These are phyloP conservation scores for Pontederia paniculata DNA, from an alignment of 176 grass and related monocot species.

Conservation along the genomic window DNA sequence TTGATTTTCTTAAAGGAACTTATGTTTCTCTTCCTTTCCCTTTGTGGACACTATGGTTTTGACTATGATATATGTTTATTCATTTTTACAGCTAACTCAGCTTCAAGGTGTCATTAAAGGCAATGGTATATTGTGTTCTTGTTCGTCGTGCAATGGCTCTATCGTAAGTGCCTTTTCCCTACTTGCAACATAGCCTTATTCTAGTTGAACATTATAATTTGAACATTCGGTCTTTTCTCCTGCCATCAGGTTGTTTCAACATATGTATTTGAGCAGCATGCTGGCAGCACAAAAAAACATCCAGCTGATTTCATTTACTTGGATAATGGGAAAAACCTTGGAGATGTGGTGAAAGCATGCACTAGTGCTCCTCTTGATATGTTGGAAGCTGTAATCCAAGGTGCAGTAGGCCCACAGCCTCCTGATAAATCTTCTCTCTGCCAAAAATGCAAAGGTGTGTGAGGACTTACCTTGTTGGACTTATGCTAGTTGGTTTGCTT, in stretches of 20 bases:
- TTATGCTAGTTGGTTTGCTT: neutral
- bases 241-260: constrained; percentile 41
- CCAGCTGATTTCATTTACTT: constrained; percentile 61
- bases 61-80: constrained; percentile 16
- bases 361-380: constrained; percentile 33
- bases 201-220: neutral
- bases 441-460: constrained; percentile 39
- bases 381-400: constrained; percentile 37
- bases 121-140: constrained; percentile 41
- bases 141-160: constrained; percentile 49
- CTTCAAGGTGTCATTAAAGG: constrained; percentile 50
- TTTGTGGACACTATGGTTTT: constrained; percentile 12
- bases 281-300: constrained; percentile 57
- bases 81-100: constrained; percentile 32
- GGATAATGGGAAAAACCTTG: constrained; percentile 53
- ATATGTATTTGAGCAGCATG: constrained; percentile 73
- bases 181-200: neutral
- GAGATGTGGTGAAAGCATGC: constrained; percentile 42
- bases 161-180: constrained; percentile 24
- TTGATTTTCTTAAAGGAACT: neutral
- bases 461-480: constrained; percentile 1
- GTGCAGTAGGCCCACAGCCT: constrained; percentile 30
- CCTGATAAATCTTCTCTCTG: constrained; percentile 27
- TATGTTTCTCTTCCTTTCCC: neutral
- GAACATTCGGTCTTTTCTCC: neutral